Conservation (phyloP, 768 basidiomycete genomes). For the Jaapia argillacea region DNA sequence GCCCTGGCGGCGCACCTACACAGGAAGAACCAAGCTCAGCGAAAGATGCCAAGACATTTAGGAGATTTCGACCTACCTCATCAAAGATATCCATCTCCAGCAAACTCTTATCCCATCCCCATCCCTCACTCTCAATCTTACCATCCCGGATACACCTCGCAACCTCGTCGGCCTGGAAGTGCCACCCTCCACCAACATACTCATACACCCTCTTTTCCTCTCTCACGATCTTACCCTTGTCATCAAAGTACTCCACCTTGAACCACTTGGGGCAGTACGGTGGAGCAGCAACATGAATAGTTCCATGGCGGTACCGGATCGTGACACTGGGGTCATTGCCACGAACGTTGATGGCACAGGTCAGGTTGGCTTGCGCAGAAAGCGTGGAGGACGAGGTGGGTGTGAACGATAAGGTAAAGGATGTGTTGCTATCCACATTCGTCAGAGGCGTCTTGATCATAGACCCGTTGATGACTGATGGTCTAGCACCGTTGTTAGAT, state of each 20-base stretch:
- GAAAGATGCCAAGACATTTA: not conserved
- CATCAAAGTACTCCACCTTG: constrained; percentile 50
- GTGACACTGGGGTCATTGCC: constrained; percentile 39
- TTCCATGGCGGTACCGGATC: constrained; percentile 70
- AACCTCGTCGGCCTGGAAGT: constrained; percentile 85
- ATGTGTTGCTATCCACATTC: constrained; percentile 69
- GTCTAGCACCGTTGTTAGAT: constrained; percentile 47
- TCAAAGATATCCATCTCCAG: constrained; percentile 82
- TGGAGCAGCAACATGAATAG: constrained; percentile 51
- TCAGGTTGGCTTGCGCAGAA: constrained; percentile 63
- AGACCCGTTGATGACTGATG: constrained; percentile 50
- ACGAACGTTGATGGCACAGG: constrained; percentile 52
- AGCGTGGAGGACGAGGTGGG: constrained; percentile 41
- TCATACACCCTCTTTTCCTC: constrained; percentile 53
- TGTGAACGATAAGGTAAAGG: constrained; percentile 70
- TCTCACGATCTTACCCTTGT: constrained; percentile 29
- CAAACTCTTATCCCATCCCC: constrained; percentile 74
- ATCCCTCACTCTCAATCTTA: constrained; percentile 60
- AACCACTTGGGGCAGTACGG: constrained; percentile 60
- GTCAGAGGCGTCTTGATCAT: constrained; percentile 76
- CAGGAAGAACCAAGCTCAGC: not conserved
- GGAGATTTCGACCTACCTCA: constrained; percentile 36
- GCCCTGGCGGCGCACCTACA: constrained; percentile 58
- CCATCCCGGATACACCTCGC: constrained; percentile 68
- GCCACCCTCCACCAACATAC: constrained; percentile 64